Percentiles rank a stretch among this genome's conserved stretches.
Conservation (phyloP, 305 asterid genomes). For the Andrographis paniculata region DNA sequence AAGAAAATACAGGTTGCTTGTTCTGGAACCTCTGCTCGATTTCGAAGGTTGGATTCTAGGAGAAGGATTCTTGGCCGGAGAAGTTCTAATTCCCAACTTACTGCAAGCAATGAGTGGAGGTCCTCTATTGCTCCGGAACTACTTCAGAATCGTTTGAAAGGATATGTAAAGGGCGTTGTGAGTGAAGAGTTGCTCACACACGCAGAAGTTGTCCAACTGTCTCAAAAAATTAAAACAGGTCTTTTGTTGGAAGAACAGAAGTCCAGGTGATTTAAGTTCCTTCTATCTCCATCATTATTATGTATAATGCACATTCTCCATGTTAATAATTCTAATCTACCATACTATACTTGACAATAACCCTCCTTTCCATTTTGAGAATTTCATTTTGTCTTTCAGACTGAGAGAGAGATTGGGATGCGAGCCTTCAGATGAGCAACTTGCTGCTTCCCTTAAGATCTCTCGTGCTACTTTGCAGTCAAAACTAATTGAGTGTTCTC, state of each 20-base stretch:
- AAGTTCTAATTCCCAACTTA: slow-evolving; percentile 19
- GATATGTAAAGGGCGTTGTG: slow-evolving; percentile 59
- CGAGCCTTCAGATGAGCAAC: slow-evolving; percentile 91
- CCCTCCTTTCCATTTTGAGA: too few species aligned
- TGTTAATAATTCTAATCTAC: too few species aligned
- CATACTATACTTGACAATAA: too few species aligned
- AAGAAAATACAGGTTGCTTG: slow-evolving; percentile 39
- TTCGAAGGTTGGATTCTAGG: slow-evolving; percentile 57
- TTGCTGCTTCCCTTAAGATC: slow-evolving; percentile 64
- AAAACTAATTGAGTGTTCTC: slow-evolving; percentile 54
- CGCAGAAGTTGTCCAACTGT: slow-evolving; percentile 68
- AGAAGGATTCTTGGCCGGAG: slow-evolving; percentile 24
- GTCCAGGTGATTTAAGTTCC: slow-evolving; percentile 36
- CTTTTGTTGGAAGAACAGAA: slow-evolving; percentile 65
- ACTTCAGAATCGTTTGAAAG: slow-evolving; percentile 52
- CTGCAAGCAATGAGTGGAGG: slow-evolving; percentile 30
- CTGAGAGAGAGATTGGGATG: slow-evolving; percentile 71
- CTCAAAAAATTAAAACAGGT: slow-evolving; percentile 60
- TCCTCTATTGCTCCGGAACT: slow-evolving; percentile 44
- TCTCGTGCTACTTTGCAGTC: slow-evolving; percentile 54
- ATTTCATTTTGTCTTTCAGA: slow-evolving; percentile 27
- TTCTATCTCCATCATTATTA: not conserved
- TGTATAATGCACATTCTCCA: not conserved
- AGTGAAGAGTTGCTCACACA: slow-evolving; percentile 75
- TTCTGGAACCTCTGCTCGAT: slow-evolving; percentile 70